Percentiles rank a stretch among this genome's conserved stretches.
These are phyloP conservation scores for Xylaria bambusicola DNA, from an alignment of 495 filamentous ascomycete genomes.

Conservation along the genomic window DNA sequence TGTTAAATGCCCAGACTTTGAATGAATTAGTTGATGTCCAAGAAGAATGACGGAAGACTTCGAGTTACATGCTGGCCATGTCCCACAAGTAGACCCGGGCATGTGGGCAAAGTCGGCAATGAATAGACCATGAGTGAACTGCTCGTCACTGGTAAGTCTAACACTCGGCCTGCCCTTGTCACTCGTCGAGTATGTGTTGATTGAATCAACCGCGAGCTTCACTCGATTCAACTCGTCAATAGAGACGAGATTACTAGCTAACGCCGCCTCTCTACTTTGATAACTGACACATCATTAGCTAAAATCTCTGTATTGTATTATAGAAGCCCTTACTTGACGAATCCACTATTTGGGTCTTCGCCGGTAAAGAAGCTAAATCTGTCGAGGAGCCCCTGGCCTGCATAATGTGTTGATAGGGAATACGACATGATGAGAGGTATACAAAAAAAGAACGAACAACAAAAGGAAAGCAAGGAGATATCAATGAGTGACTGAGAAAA, in stretches of 20 bases:
- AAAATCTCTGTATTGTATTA: background rate
- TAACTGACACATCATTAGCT: slow-evolving; percentile 25
- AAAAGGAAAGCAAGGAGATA: slow-evolving; percentile 6
- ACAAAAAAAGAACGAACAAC: background rate
- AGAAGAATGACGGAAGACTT: background rate
- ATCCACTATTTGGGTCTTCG: slow-evolving; percentile 29
- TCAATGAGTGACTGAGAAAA: slow-evolving; percentile 30
- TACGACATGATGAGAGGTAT: slow-evolving; percentile 27
- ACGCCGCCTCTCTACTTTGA: slow-evolving; percentile 33
- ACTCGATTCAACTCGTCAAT: slow-evolving; percentile 51
- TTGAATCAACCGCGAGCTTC: slow-evolving; percentile 47
- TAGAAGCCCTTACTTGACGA: slow-evolving; percentile 29
- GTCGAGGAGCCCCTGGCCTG: slow-evolving; percentile 35
- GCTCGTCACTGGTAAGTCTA: slow-evolving; percentile 62
- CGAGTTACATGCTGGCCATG: slow-evolving; percentile 64
- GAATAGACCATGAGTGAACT: slow-evolving; percentile 64
- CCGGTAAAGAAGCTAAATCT: slow-evolving; percentile 36
- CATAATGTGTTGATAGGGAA: slow-evolving; percentile 33
- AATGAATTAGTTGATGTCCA: background rate
- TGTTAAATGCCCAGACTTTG: slow-evolving; percentile 40
- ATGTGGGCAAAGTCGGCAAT: slow-evolving; percentile 70
- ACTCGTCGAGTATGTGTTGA: slow-evolving; percentile 33
- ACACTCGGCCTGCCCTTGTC: slow-evolving; percentile 62
- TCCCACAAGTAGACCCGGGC: slow-evolving; percentile 66
- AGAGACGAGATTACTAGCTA: slow-evolving; percentile 29